Evolutionary conservation across 2,329 filamentous ascomycete species (phyloP).

Genomic region (Aureobasidium melanogenum): DNA sequence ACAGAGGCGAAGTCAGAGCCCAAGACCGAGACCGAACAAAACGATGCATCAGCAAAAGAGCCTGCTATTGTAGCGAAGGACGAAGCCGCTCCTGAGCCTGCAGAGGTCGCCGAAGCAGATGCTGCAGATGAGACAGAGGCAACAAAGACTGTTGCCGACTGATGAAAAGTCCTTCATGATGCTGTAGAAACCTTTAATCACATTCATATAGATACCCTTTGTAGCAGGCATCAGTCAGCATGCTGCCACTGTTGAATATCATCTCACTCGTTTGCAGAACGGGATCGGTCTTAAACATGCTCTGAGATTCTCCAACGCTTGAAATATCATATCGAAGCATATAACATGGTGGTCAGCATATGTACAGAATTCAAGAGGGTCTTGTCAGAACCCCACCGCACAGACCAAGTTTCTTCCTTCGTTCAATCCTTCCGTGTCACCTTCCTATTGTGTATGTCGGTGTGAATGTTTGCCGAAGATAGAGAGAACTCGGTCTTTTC

Average conservation of each 20-base stretch:
- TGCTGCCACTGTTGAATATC: not conserved
- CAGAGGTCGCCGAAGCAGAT: conserved; percentile 14
- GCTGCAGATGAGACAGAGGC: conserved; percentile 13
- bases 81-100: conserved; percentile 14
- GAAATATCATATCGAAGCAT: not conserved
- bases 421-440: not conserved
- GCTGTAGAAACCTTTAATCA: not conserved
- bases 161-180: not conserved
- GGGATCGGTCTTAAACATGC: too few species aligned
- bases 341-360: not conserved
- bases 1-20: not conserved
- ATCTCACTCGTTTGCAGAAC: too few species aligned
- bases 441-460: not conserved
- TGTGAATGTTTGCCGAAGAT: not conserved
- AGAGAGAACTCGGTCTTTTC: not conserved
- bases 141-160: conserved; percentile 14
- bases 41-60: not conserved
- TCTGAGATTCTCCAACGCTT: not conserved
- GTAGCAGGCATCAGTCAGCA: not conserved
- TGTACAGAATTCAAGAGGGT: not conserved
- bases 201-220: conserved; percentile 6
- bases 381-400: not conserved
- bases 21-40: not conserved
- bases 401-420: not conserved
- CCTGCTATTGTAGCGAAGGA: conserved; percentile 1